Percentiles rank a stretch among this genome's conserved stretches.
Evolutionary conservation across 345 rosid species (phyloP).

Genomic region (Lepidium africanum): DNA sequence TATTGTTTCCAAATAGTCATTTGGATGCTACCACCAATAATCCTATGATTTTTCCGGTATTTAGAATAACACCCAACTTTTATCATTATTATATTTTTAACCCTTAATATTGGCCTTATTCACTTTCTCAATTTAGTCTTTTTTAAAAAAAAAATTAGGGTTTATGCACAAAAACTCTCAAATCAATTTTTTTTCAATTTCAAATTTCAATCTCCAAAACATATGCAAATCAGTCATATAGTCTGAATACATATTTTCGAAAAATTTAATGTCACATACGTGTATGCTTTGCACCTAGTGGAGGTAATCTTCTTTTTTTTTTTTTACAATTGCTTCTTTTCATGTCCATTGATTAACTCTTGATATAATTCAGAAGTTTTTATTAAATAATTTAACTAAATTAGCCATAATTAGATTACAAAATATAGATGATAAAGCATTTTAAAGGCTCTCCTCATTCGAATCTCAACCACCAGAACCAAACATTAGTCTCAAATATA

Average conservation of each 20-base stretch:
- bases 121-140: not conserved
- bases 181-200: no score
- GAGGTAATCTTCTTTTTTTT: not conserved
- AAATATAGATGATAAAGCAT: not conserved
- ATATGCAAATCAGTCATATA: no score
- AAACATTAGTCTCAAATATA: not conserved
- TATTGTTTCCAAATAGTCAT: no score
- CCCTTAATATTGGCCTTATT: not conserved
- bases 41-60: not conserved
- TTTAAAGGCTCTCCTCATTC: constrained; percentile 23
- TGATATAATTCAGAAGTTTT: not conserved
- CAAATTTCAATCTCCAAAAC: no score
- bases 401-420: constrained; percentile 15
- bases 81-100: not conserved
- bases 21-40: no score
- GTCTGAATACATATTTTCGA: no score
- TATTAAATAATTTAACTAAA: not conserved
- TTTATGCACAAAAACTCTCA: no score
- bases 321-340: not conserved
- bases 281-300: not conserved
- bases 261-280: no score
- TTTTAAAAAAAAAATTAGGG: no score
- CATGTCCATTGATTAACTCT: not conserved
- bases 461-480: constrained; percentile 26
- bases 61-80: not conserved